These are phyloP conservation scores for Prunus mume DNA, from an alignment of 306 rosid genomes.

Conservation along the genomic window DNA sequence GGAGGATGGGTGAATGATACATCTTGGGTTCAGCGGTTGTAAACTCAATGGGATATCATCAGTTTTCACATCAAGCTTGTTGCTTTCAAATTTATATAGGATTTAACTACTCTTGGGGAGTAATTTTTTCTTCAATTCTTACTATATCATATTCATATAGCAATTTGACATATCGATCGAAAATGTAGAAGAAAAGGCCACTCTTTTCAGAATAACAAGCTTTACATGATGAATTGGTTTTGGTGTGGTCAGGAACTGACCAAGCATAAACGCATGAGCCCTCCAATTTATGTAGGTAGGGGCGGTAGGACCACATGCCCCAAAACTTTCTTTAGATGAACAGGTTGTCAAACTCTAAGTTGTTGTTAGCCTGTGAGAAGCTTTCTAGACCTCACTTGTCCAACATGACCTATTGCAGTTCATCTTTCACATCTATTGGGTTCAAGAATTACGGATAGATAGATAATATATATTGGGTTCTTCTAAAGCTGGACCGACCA, in stretches of 20 bases:
- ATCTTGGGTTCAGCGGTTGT: too few species aligned
- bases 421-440: background rate
- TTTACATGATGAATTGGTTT: background rate
- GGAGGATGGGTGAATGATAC: too few species aligned
- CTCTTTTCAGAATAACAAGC: background rate
- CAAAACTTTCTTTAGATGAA: background rate
- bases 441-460: background rate
- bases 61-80: too few species aligned
- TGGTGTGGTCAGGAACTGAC: background rate
- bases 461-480: too few species aligned
- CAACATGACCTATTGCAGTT: background rate
- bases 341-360: background rate
- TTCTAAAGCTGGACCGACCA: too few species aligned
- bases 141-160: too few species aligned
- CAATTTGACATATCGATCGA: too few species aligned
- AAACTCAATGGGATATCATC: too few species aligned
- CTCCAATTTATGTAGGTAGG: background rate
- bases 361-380: background rate
- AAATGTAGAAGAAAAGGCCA: background rate
- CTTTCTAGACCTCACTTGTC: background rate
- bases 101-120: too few species aligned
- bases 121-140: too few species aligned
- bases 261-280: background rate
- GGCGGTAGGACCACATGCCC: background rate
- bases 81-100: too few species aligned